Percentiles rank a stretch among this genome's conserved stretches.
Conservation (phyloP, 768 basidiomycete species). For the Mycena pura region DNA sequence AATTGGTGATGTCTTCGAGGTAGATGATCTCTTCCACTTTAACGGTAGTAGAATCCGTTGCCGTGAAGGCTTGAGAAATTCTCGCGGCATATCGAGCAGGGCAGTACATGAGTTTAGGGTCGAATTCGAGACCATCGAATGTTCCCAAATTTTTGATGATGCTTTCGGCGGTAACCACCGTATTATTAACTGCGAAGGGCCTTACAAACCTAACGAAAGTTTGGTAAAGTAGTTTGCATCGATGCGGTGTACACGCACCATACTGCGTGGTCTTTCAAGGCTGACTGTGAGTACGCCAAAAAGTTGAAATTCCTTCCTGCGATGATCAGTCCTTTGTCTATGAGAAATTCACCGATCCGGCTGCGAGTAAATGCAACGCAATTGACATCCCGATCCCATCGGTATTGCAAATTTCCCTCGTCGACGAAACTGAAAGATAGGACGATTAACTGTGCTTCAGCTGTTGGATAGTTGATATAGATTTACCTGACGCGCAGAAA, state of each 20-base stretch:
- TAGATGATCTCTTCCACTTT: conserved; percentile 55
- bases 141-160: conserved; percentile 65
- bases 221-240: not conserved
- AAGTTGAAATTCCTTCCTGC: conserved; percentile 64
- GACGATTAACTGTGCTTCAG: not conserved
- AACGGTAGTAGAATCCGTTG: conserved; percentile 67
- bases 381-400: conserved; percentile 63
- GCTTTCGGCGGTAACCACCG: conserved; percentile 45
- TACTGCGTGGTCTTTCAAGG: conserved; percentile 70
- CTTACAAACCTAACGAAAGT: conserved; percentile 63
- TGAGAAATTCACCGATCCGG: conserved; percentile 53
- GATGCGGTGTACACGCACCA: conserved; percentile 44
- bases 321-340: conserved; percentile 55
- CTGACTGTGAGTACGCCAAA: conserved; percentile 77
- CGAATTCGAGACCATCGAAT: conserved; percentile 55
- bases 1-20: conserved; percentile 42
- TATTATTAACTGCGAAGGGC: conserved; percentile 48
- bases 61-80: conserved; percentile 76
- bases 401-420: conserved; percentile 59
- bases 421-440: conserved; percentile 53
- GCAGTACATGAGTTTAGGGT: conserved; percentile 56
- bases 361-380: conserved; percentile 53
- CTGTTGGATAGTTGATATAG: too few relatives aligned
- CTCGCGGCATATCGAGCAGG: conserved; percentile 77
- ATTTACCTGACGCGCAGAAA: conserved; percentile 64